These are phyloP conservation scores for Mortierella sp. DNA, from an alignment of 371 early-diverging fungal genomes.

Conservation along the genomic window DNA sequence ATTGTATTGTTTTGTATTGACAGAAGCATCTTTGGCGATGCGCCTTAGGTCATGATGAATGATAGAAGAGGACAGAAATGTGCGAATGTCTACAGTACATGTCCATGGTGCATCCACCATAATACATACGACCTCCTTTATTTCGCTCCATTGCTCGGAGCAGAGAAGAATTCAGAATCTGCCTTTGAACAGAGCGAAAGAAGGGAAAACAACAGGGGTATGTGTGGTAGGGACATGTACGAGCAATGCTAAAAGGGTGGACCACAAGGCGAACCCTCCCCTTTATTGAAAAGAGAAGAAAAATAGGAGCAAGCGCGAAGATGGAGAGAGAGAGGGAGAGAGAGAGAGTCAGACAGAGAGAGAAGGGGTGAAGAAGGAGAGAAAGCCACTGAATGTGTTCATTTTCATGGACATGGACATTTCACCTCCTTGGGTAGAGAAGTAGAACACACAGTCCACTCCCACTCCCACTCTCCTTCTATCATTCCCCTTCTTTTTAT, in stretches of 20 bases:
- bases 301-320: neutral
- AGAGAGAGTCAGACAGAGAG: neutral
- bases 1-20: too few relatives aligned
- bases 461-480: neutral
- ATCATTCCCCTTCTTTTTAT: neutral
- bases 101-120: too few relatives aligned
- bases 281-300: neutral
- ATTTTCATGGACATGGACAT: neutral
- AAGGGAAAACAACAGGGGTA: neutral
- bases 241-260: neutral
- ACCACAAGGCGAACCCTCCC: neutral
- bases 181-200: neutral
- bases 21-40: neutral
- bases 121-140: neutral
- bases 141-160: neutral
- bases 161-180: constrained; percentile 12
- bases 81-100: neutral
- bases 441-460: neutral
- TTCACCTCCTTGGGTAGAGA: neutral
- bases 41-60: neutral
- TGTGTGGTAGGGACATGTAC: neutral
- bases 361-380: neutral
- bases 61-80: neutral
- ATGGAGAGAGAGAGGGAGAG: neutral
- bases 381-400: neutral